Evolutionary conservation across 2,329 filamentous ascomycete genomes (phyloP).

Genomic region (Fusarium sacchari): DNA sequence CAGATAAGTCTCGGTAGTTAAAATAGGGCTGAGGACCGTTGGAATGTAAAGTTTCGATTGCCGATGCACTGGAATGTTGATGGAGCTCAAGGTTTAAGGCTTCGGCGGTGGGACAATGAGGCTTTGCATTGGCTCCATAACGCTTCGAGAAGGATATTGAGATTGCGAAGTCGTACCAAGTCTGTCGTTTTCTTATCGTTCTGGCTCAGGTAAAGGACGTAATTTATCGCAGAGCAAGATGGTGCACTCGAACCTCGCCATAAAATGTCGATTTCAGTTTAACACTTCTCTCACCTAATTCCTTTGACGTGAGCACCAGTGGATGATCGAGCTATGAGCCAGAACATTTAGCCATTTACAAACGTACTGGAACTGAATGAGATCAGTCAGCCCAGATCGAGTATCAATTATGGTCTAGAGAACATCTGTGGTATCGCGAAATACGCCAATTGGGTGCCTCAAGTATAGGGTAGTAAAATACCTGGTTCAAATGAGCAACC

Average conservation of each 20-base stretch:
- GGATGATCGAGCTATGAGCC: rapidly evolving
- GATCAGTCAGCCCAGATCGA: not conserved
- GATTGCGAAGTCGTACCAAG: not conserved
- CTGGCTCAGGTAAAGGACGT: too few species aligned
- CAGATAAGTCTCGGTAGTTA: not conserved
- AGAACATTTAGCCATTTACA: not conserved
- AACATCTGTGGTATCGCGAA: not conserved
- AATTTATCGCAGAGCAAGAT: not conserved
- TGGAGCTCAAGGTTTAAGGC: conserved; percentile 16
- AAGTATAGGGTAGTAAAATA: not conserved
- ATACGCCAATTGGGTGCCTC: not conserved
- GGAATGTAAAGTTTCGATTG: conserved; percentile 22
- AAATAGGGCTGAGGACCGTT: conserved; percentile 5
- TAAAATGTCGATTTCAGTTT: not conserved
- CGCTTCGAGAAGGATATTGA: not conserved
- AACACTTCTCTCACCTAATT: not conserved
- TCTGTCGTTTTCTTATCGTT: not conserved
- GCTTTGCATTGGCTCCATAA: not conserved
- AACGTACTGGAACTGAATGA: rapidly evolving
- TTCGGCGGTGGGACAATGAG: not conserved
- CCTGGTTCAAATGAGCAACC: not conserved
- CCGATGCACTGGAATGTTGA: conserved; percentile 24
- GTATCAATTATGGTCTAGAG: not conserved
- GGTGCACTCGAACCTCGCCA: rapidly evolving
- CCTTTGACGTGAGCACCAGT: not conserved